These are phyloP conservation scores for Salix exigua DNA, from an alignment of 345 rosid species.

Conservation along the genomic window DNA sequence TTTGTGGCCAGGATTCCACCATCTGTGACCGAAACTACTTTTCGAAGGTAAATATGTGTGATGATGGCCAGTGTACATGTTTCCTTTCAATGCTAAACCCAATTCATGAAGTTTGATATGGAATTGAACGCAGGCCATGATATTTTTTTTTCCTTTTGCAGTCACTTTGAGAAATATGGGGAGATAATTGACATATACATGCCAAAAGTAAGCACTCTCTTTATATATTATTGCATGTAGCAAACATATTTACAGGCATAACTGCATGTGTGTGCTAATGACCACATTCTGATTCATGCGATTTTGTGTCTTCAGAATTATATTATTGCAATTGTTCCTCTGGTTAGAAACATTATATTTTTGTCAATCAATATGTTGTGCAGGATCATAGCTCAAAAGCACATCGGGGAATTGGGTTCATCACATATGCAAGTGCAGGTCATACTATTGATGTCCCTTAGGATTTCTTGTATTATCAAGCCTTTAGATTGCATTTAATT, in stretches of 20 bases:
- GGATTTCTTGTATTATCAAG: neutral
- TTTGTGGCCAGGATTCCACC: constrained; percentile 91
- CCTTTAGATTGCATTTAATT: neutral
- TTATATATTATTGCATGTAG: neutral
- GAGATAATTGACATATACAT: constrained; percentile 88
- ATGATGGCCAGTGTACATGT: neutral
- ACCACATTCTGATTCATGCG: no score
- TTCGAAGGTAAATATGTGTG: constrained; percentile 61
- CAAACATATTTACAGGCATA: neutral
- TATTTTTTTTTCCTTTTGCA: constrained; percentile 30
- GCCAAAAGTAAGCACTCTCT: constrained; percentile 66
- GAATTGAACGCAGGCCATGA: constrained; percentile 5
- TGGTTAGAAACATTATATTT: neutral
- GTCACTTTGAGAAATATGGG: constrained; percentile 93
- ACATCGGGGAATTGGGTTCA: constrained; percentile 95
- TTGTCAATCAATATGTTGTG: constrained; percentile 9
- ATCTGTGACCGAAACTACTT: constrained; percentile 73
- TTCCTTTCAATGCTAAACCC: constrained; percentile 1
- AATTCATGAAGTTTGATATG: constrained; percentile 2
- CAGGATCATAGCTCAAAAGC: constrained; percentile 85
- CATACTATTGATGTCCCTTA: constrained; percentile 15
- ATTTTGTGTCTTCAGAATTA: neutral
- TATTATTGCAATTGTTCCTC: neutral
- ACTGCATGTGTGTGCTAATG: neutral
- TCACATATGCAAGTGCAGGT: constrained; percentile 89